Conservation (phyloP, 495 filamentous ascomycete species). For the Aspergillus haitiensis region DNA sequence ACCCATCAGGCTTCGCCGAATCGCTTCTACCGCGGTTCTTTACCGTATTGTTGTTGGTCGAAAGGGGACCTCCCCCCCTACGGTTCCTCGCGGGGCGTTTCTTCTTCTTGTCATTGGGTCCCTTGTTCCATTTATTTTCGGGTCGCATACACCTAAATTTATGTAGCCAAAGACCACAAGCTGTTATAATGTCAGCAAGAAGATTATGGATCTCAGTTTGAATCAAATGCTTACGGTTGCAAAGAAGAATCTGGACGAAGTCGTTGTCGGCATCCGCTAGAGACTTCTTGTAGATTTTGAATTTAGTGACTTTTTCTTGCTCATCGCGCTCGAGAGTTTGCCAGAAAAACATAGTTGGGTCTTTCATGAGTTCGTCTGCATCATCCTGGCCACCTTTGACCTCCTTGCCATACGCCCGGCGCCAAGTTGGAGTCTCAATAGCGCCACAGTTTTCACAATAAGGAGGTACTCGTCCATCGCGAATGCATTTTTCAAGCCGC, state of each 20-base stretch:
- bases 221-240: slow-evolving; percentile 69
- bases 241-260: slow-evolving; percentile 71
- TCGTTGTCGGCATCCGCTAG: slow-evolving; percentile 62
- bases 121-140: slow-evolving; percentile 74
- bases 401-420: slow-evolving; percentile 78
- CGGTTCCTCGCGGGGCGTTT: slow-evolving; percentile 43
- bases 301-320: slow-evolving; percentile 57
- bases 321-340: slow-evolving; percentile 62
- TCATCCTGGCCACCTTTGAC: slow-evolving; percentile 60
- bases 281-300: slow-evolving; percentile 77
- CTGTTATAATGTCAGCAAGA: slow-evolving; percentile 39
- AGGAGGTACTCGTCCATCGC: slow-evolving; percentile 71
- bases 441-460: slow-evolving; percentile 92
- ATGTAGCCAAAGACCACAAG: slow-evolving; percentile 90
- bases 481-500: slow-evolving; percentile 63
- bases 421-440: slow-evolving; percentile 94
- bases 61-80: slow-evolving; percentile 36
- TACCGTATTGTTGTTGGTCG: slow-evolving; percentile 30
- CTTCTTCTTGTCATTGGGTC: slow-evolving; percentile 35
- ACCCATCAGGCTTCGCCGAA: slow-evolving; percentile 32
- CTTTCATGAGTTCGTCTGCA: slow-evolving; percentile 65
- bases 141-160: slow-evolving; percentile 86
- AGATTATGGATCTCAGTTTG: slow-evolving; percentile 8
- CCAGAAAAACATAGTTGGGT: slow-evolving; percentile 60
- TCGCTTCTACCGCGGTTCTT: slow-evolving; percentile 37